Evolutionary conservation across 192 early-diverging fungal genomes (phyloP).

Genomic region (Coemansia sp.): DNA sequence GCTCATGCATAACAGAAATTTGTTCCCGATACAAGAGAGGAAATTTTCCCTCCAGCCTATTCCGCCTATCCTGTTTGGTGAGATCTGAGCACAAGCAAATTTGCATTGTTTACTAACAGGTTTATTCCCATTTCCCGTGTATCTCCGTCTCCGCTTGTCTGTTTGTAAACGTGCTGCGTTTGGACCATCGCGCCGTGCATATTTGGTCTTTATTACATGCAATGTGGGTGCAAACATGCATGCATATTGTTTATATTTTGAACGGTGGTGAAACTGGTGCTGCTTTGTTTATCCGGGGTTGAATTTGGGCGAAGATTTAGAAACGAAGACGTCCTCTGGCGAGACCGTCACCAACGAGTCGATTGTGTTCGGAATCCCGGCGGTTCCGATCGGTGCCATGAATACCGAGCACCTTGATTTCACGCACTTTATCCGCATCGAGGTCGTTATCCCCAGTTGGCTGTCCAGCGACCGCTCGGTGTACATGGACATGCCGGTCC

Average conservation of each 20-base stretch:
- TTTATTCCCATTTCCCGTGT: not conserved
- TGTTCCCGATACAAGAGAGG: not conserved
- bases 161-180: not conserved
- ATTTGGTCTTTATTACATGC: not conserved
- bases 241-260: slow-evolving; percentile 1
- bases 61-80: not conserved
- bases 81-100: not conserved
- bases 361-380: slow-evolving; percentile 25
- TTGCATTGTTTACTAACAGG: slow-evolving; percentile 10
- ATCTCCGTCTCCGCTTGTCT: not conserved
- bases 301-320: slow-evolving; percentile 15
- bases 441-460: slow-evolving; percentile 42
- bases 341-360: slow-evolving; percentile 23
- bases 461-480: slow-evolving; percentile 44
- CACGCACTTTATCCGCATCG: slow-evolving; percentile 43
- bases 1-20: slow-evolving; percentile 12
- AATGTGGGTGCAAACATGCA: not conserved
- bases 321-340: slow-evolving; percentile 17
- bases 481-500: slow-evolving; percentile 37
- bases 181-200: not conserved
- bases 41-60: not conserved
- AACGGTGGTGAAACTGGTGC: not conserved
- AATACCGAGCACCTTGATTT: slow-evolving; percentile 40
- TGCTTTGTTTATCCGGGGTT: slow-evolving; percentile 1
- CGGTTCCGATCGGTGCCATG: slow-evolving; percentile 24